phyloP scores from a whole-genome alignment of 1,139 yeast species.

The Komagataea norvegica region DNA sequence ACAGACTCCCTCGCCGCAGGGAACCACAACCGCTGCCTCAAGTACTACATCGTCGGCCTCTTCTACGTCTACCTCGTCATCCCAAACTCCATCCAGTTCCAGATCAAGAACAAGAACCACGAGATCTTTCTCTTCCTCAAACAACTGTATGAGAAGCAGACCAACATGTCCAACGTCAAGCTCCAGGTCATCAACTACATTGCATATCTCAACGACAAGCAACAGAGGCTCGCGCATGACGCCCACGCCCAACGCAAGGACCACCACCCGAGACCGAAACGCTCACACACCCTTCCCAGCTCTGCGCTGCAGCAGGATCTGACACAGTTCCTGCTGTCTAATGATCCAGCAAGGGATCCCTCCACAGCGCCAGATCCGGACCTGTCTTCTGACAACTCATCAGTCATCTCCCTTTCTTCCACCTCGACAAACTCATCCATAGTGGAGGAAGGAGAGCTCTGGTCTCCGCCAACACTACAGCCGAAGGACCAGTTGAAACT shows the following conservation, averaged over 20 bases:
- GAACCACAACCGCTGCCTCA: constrained; percentile 18
- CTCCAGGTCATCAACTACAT: constrained; percentile 31
- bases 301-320: constrained; percentile 15
- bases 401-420: constrained; percentile 9
- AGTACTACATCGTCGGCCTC: constrained; percentile 32
- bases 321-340: constrained; percentile 8
- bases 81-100: constrained; percentile 36
- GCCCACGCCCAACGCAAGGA: constrained; percentile 1
- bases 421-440: constrained; percentile 17
- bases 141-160: constrained; percentile 31
- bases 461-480: constrained; percentile 35
- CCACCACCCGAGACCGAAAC: constrained; percentile 9
- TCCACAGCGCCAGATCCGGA: constrained; percentile 3
- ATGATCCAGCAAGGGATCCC: constrained; percentile 1
- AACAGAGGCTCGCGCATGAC: constrained; percentile 1
- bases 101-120: constrained; percentile 34
- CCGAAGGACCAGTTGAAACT: constrained; percentile 34
- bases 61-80: constrained; percentile 33
- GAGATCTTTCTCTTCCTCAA: constrained; percentile 33
- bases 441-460: constrained; percentile 29
- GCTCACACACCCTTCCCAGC: constrained; percentile 21
- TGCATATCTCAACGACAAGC: constrained; percentile 24
- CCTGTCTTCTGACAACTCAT: constrained; percentile 8
- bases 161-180: constrained; percentile 34
- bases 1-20: constrained; percentile 16